Conservation (phyloP, 805 yeast genomes). For the Wickerhamomyces ciferrii region DNA sequence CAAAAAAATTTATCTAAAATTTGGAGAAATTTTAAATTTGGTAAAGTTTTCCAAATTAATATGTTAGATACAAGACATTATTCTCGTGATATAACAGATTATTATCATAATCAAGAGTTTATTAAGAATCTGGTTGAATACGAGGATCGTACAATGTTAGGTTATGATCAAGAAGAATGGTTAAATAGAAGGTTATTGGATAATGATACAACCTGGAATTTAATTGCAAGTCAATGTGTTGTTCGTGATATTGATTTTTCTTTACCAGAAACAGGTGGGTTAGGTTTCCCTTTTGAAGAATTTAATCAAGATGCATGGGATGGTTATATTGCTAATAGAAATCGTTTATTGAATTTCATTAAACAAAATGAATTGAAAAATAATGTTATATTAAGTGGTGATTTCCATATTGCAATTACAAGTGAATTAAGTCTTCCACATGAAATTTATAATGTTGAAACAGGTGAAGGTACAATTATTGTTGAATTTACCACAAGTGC, state of each 20-base stretch:
- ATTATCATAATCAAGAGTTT: conserved; percentile 14
- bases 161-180: conserved; percentile 23
- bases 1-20: conserved; percentile 12
- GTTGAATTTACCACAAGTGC: conserved; percentile 21
- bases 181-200: conserved; percentile 11
- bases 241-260: conserved; percentile 9
- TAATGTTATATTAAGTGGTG: conserved; percentile 18
- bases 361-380: conserved; percentile 9
- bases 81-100: conserved; percentile 21
- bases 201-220: conserved; percentile 13
- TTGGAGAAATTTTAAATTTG: conserved; percentile 19
- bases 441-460: conserved; percentile 10
- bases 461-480: conserved; percentile 19
- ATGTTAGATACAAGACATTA: conserved; percentile 21
- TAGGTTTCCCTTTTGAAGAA: conserved; percentile 15
- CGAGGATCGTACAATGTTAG: conserved; percentile 21
- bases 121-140: conserved; percentile 10
- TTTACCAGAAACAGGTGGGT: conserved; percentile 8
- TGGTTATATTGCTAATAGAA: conserved; percentile 20
- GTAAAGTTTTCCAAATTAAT: conserved; percentile 13
- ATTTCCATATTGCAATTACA: conserved; percentile 21
- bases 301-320: conserved; percentile 22
- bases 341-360: conserved; percentile 14
- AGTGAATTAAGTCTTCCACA: conserved; percentile 12
- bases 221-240: conserved; percentile 13